Base-by-base conservation (phyloP, 169 alveolate genomes). In the Eimeria sp. region DNA sequence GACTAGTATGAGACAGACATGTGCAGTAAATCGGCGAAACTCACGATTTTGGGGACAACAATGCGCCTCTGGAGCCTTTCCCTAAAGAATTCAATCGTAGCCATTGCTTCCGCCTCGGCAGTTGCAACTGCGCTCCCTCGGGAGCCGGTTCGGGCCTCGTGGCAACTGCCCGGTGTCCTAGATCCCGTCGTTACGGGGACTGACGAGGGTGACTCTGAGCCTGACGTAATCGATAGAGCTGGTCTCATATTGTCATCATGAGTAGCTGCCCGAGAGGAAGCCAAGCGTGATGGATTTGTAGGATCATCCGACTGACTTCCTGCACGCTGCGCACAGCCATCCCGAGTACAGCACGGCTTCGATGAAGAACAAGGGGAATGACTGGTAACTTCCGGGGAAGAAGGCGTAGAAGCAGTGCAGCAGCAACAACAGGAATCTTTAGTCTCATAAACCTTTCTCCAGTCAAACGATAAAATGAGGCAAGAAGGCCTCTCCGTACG, bases 101-200 rank as follows among this genome's bases (percentile, higher is more conserved):
- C 96, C 89, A 94, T 88, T 3, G 96, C 96, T 63, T 88, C 96
- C n/a, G 87, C 89, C 65, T 94, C 96, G 1, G 96, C 96, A 61
- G 80, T 20, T 27, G 96, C 96, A n/a, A 94, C 92, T 18, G 86
- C 94, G 43, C 75, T 34, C 11, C 70, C 96, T 87, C 72, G 80
- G 34, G 34, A 72, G 47, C 45, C 88, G 13, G 49, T 14, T 13
- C 94, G 82, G 30, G 83, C 45, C 18, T 87, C 94, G 58, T 63
- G n/a, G 51, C 34, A 43, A 70, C 61, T 49, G 20, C 84, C 94
- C 5, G 94, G 94, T 43, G 83, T 87, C 27, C 94, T 61, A 57
- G 93, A 54, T 22, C 61, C 89, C 78, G 70, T n/a, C 58, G 87
- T 82, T 16, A 88, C 65, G 4, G 95, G 57, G 75, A 13, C 95